phyloP scores from a whole-genome alignment of 495 filamentous ascomycete species.

The Pseudoneurospora amorphoporcata region DNA sequence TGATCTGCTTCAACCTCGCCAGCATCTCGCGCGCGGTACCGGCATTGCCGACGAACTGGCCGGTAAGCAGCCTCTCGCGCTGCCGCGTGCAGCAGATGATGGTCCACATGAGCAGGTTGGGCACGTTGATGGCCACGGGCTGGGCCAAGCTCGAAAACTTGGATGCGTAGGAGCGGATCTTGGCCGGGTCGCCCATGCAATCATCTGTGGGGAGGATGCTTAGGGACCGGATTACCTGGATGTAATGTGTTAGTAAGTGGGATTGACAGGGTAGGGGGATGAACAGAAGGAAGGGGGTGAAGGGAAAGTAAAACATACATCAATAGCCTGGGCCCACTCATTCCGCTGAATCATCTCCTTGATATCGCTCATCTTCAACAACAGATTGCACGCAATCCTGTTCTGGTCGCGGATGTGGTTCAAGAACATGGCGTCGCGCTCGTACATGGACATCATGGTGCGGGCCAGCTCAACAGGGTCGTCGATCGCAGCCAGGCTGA shows the following conservation, averaged over 20 bases:
- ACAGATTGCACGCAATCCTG: constrained; percentile 56
- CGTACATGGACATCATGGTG: constrained; percentile 75
- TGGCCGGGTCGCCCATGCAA: constrained; percentile 56
- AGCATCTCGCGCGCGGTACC: constrained; percentile 54
- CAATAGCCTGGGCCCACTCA: constrained; percentile 67
- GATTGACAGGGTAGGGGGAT: neutral
- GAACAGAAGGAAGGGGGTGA: neutral
- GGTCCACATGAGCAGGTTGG: constrained; percentile 84
- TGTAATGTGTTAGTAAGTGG: constrained; percentile 8
- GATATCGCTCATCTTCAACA: constrained; percentile 69
- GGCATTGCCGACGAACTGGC: constrained; percentile 62
- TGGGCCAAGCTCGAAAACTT: constrained; percentile 65
- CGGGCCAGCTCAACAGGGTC: constrained; percentile 69
- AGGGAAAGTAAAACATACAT: constrained; percentile 50
- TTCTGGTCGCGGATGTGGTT: constrained; percentile 55
- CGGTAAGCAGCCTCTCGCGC: constrained; percentile 52
- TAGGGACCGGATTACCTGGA: constrained; percentile 59
- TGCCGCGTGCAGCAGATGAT: constrained; percentile 72
- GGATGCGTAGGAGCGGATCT: constrained; percentile 64
- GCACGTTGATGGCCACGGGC: constrained; percentile 74
- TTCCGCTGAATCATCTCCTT: constrained; percentile 58
- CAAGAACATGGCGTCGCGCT: constrained; percentile 61
- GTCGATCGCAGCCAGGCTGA: constrained; percentile 78
- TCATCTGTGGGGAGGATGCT: constrained; percentile 63
- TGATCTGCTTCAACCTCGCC: constrained; percentile 60